These are phyloP conservation scores for Russula sp. DNA, from an alignment of 768 basidiomycete genomes.

Conservation along the genomic window DNA sequence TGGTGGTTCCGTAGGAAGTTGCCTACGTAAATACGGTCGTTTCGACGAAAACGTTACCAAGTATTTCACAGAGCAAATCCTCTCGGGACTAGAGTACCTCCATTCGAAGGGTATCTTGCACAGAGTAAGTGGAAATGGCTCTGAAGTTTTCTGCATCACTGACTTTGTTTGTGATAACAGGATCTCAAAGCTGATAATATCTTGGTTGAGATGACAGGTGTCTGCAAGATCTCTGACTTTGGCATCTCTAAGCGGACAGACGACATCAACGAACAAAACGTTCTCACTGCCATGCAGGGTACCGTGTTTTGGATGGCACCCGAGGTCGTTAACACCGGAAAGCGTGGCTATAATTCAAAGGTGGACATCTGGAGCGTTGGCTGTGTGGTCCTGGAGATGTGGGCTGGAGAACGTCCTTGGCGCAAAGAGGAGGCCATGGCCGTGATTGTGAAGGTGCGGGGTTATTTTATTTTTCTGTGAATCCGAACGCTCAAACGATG, in stretches of 20 bases:
- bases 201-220: slow-evolving; percentile 85
- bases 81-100: slow-evolving; percentile 88
- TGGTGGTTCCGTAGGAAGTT: slow-evolving; percentile 90
- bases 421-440: slow-evolving; percentile 83
- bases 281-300: slow-evolving; percentile 92
- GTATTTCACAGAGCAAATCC: slow-evolving; percentile 89
- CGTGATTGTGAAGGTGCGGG: slow-evolving; percentile 87
- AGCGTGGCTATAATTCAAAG: slow-evolving; percentile 93
- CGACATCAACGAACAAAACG: slow-evolving; percentile 77
- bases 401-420: slow-evolving; percentile 96
- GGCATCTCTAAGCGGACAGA: slow-evolving; percentile 97
- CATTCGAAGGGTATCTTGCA: slow-evolving; percentile 92
- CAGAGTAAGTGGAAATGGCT: slow-evolving; percentile 51
- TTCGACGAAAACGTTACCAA: slow-evolving; percentile 91
- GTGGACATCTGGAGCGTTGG: slow-evolving; percentile 99
- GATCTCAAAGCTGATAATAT: slow-evolving; percentile 99
- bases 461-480: slow-evolving; percentile 2
- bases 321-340: slow-evolving; percentile 83
- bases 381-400: slow-evolving; percentile 99
- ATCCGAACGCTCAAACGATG: slow-evolving; percentile 6
- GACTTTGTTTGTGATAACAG: slow-evolving; percentile 40
- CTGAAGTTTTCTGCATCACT: slow-evolving; percentile 3
- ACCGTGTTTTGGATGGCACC: slow-evolving; percentile 99
- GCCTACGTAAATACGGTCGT: slow-evolving; percentile 86
- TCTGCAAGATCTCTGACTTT: slow-evolving; percentile 98